These are phyloP conservation scores for Penicillium sp. DNA, from an alignment of 2,329 filamentous ascomycete genomes.

Conservation along the genomic window DNA sequence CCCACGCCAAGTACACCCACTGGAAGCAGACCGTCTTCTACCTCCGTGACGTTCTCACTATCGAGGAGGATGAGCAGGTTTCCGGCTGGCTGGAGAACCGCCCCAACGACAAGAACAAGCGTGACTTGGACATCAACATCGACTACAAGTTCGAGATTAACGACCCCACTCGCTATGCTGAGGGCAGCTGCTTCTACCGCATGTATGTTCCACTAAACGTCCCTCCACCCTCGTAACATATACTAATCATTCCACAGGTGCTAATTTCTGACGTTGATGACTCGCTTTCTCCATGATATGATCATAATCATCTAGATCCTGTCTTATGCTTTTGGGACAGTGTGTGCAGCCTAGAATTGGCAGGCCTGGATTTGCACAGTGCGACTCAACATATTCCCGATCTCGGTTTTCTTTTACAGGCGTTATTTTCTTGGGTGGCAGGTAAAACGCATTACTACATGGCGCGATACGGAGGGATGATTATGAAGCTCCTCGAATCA, in stretches of 20 bases:
- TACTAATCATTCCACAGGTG: constrained; percentile 9
- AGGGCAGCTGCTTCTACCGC: constrained; percentile 79
- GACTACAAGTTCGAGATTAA: constrained; percentile 78
- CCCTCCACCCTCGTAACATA: neutral
- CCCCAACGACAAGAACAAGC: constrained; percentile 91
- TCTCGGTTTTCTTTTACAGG: constrained; percentile 36
- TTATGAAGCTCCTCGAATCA: constrained; percentile 53
- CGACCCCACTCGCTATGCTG: constrained; percentile 69
- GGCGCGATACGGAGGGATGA: constrained; percentile 47
- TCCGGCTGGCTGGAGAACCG: constrained; percentile 75
- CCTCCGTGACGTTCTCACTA: constrained; percentile 87
- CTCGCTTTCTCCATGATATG: constrained; percentile 20
- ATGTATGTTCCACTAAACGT: constrained; percentile 48
- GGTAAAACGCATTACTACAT: constrained; percentile 45
- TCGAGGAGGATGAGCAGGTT: constrained; percentile 83
- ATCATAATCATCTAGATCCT: constrained; percentile 15
- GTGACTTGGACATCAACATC: constrained; percentile 90
- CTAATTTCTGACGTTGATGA: constrained; percentile 30
- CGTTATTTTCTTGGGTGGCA: constrained; percentile 36
- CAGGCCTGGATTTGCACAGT: constrained; percentile 32
- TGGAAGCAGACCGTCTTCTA: constrained; percentile 99
- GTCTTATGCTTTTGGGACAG: constrained; percentile 25
- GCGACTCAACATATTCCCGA: constrained; percentile 31
- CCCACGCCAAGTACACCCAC: constrained; percentile 98
- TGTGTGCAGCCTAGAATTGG: constrained; percentile 36